Evolutionary conservation across 805 yeast species (phyloP), one percentile per base, ranked within the genome.

Genomic region (Grigorovia yakushimaensis): DNA sequence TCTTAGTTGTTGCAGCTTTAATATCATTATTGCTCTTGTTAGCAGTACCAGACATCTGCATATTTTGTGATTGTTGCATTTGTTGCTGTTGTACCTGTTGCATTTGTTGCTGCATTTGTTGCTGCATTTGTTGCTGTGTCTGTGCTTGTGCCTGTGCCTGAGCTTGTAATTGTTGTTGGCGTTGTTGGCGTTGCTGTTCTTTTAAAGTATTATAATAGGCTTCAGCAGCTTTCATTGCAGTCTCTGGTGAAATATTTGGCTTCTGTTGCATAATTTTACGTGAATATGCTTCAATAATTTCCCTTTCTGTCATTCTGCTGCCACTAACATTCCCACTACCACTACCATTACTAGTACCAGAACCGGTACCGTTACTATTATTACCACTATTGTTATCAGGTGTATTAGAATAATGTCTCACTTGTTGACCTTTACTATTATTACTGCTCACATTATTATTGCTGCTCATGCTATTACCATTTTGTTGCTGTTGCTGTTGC

Each of bases 191-290:
- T 33, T 61, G 61, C 39, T 58, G 58, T 30, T 51, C 55, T 38
- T 53, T 56, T 11, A 57, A 44, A 13, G 53, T 51, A 38, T 50
- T 57, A 38, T 57, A 58, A 41, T 64, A 62, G 27, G 54, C 59
- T 47, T 64, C 62, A 3, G 68, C 67, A 5, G 68, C 66, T 40
- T 59, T 63, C 45, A 62, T 45, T 1, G 68, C 68, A 5, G 58
- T 55, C 39, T 62, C 65, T 6, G 60, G 58, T 1, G 65, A 47
- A 15, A 64, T 44, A 40, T 57, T 60, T 3, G 68, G 65, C 39
- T 64, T 61, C 41, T 63, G 65, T 6, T 53, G 50, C 47, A 64
- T 43, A 18, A 62, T 58, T 47, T 60, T 65, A 35, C 55, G 55
- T 5, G 63, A 57, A 42, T 64, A 65, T 17, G 56, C 52, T 43